These are phyloP conservation scores for Acanthamoeba culbertsoni DNA, from an alignment of 208 protist genomes.

Conservation along the genomic window DNA sequence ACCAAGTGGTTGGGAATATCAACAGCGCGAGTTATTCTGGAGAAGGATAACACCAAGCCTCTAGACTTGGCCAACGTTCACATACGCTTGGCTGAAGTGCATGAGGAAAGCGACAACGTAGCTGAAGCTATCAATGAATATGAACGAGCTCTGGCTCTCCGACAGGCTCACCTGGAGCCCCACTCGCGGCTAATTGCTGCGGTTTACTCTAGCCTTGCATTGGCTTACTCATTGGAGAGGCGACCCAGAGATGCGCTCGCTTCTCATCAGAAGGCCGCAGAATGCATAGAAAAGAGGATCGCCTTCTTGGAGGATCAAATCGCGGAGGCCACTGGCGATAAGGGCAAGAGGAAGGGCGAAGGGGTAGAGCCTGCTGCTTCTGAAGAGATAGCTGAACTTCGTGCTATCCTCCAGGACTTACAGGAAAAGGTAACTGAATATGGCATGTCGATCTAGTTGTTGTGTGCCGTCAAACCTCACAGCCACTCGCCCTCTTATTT, in stretches of 20 bases:
- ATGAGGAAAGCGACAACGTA: constrained; percentile 23
- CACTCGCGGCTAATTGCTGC: not conserved
- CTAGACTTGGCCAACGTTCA: not conserved
- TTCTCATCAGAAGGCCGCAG: not conserved
- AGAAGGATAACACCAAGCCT: not conserved
- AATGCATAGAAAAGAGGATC: not conserved
- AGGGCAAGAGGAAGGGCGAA: not conserved
- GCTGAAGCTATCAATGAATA: not conserved
- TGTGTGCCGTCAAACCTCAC: too few relatives aligned
- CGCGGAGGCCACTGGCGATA: not conserved
- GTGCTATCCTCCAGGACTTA: not conserved
- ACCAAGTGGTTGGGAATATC: too few relatives aligned
- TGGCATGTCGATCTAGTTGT: too few relatives aligned
- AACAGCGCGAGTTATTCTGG: not conserved
- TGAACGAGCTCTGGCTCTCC: not conserved
- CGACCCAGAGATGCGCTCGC: not conserved
- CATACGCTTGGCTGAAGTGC: not conserved
- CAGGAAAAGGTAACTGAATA: not conserved
- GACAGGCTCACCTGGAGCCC: not conserved
- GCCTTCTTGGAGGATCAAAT: not conserved
- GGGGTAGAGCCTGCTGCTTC: not conserved
- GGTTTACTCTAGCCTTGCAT: not conserved
- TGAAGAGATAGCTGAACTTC: not conserved
- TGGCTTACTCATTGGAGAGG: constrained; percentile 4
- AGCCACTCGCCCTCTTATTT: not conserved